Base-by-base conservation (phyloP, 2,329 filamentous ascomycete species). In the Penicillium griseofulvum region DNA sequence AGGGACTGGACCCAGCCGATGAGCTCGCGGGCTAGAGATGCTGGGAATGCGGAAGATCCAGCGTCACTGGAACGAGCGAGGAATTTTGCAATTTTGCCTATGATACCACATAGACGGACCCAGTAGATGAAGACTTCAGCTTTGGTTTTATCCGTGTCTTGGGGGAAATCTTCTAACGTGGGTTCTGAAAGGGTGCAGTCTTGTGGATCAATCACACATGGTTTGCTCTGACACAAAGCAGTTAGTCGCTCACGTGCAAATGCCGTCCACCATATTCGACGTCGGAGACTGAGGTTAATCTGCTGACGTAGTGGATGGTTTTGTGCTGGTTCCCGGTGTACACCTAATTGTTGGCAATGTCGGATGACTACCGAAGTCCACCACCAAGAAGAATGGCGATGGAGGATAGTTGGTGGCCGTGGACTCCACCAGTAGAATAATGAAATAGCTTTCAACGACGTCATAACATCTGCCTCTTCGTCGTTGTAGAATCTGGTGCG, bases 401-500 rank as follows among this genome's bases (percentile, higher is more conserved):
- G 71, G 3, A 74, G 72, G 1, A 68, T 70, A 1, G 71, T 69
- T 0, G 76, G 75, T 0, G 63, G 33, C 0, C 70, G 65, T 7
- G 76, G 73, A 3, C 74, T 73, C 76, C 75, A 78, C 76, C 76
- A 78, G 63, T 78, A 78, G 36, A 78, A 76, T 2, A 78, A 54
- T 0, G 72, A 63, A 0, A 78, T 62, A 0, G 75, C 70, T 49
- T 73, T 73, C 0, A 78, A 50, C 0, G 67, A 69, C 0, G 65
- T 70, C 22, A 78, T 58, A 0, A 69, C 67, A 52, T 78, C 71
- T 0, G 68, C 59, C 43, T 78, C 76, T 24, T 74, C 68, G 41
- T 77, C 74, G 12, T 71, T 62, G 50, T 78, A 76, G 49, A 78
- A 77, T 2, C 76, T 66, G n/a, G 60, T 66, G 9, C 68, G 64